Base-by-base conservation (phyloP, 2,329 filamentous ascomycete species). In the Hymenoscyphus occultus region DNA sequence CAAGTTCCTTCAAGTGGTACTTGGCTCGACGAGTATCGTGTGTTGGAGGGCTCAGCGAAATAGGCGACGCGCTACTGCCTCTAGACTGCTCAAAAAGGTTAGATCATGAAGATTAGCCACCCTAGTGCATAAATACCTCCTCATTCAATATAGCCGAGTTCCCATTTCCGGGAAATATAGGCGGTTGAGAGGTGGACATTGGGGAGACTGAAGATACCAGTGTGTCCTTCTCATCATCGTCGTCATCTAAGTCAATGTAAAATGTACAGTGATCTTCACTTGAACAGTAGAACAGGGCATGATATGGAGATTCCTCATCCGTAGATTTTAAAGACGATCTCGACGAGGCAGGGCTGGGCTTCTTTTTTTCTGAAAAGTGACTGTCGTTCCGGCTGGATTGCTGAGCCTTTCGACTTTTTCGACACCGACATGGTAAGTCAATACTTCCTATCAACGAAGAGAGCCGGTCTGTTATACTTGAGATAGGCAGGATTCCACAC, bases 1-100 rank as follows among this genome's bases (percentile, higher is more conserved):
- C 57, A 16, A 63, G 35, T 48, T 63, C 64, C 16, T 63, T 63
- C 61, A 65, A 63, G 31, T 62, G 64, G 56, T 65, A 65, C 39
- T 59, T 62, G 19, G 64, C 60, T 28, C 64, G 60, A 39, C 60
- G 39, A 39, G 60, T 63, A 28, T 65, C 64, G 54, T 65, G 64
- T 39, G 60, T 65, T 32, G 57, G 57, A 31, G 60, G n/a, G 19
- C 57, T 31, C 14, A 63, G 28, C 12, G 64, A 48, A 35, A 48
- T 51, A 6, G 54, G 22, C 14, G 61, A 39, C 19, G 61, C 57
- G 22, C 39, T 59, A 54, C 28, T 62, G 19, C 39, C 64, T n/a
- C 35, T n/a, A 13, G 40, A 42, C 62, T 63, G 51, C 31, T 56
- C 32, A 6, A 7, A 14, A 28, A 5, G 32, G 32, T 62, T 40